Evolutionary conservation across 257 asterid species (phyloP), one percentile per base, ranked within the genome.

Genomic region (Sherardia arvensis): DNA sequence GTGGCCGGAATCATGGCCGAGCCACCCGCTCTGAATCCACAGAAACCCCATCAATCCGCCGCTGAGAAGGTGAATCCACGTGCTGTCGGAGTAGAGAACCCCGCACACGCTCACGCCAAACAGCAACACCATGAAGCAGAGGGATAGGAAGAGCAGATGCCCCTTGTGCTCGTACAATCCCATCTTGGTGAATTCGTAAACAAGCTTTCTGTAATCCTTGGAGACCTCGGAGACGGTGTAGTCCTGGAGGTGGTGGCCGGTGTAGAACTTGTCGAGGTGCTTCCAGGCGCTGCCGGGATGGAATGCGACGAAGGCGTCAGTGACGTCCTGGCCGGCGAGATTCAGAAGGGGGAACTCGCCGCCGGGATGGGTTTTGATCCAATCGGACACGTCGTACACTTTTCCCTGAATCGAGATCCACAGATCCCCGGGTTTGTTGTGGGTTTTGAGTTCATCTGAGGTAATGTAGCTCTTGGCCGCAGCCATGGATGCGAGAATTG

Each of bases 21-120:
- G 36, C 98, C 98, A 91, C 6, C 98, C 98, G 64, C 96, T 91
- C 74, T 91, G 95, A 54, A 88, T 88, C 98, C 98, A 91, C 0
- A 84, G 66, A n/a, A 80, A 59, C 30, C 98, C 98, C 95, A 88
- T 86, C 21, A 82, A 6, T 21, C 79, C 79, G 61, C 88, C 98
- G 63, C 80, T 79, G 11, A 88, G 25, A 59, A 87, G 67, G 65
- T 91, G 98, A 21, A 78, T 68, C 68, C 63, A 34, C 2, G 60
- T 25, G 29, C 94, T 81, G 8, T 81, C 69, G 69, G 82, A 73
- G 72, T 27, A 84, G 59, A 91, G 69, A 54, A 91, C 95, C 43
- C 95, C 94, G 64, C 74, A 88, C 8, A 91, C 83, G 60, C 81
- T 71, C 14, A 64, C 43, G 38, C 81, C 61, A 47, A 91, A 77